Percentiles rank a stretch among this genome's conserved stretches.
These are phyloP conservation scores for Colletotrichum melonis DNA, from an alignment of 2,329 filamentous ascomycete genomes.

Conservation along the genomic window DNA sequence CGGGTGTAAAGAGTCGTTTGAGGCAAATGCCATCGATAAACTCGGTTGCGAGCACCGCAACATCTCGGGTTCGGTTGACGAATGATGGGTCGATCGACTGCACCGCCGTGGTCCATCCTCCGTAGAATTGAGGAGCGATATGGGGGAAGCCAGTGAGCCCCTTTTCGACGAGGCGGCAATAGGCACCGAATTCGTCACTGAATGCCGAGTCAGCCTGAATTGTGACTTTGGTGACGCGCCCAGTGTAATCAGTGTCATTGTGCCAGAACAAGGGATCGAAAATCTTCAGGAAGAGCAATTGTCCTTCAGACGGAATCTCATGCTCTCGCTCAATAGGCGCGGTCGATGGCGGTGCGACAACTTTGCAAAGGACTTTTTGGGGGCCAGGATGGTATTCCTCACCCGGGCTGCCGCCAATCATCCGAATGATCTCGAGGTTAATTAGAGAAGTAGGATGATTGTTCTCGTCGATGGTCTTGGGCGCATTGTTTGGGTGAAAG, in stretches of 20 bases:
- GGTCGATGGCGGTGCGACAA: background rate
- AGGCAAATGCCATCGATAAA: background rate
- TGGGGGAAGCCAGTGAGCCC: background rate
- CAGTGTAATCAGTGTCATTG: too few relatives aligned
- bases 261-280: constrained; percentile 14
- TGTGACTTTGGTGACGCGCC: background rate
- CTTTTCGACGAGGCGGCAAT: background rate
- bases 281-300: constrained; percentile 5
- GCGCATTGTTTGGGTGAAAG: background rate
- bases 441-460: background rate
- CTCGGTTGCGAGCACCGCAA: background rate
- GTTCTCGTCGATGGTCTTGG: background rate
- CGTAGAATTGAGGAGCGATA: constrained; percentile 3
- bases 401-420: background rate
- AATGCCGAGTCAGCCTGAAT: background rate
- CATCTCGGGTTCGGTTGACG: background rate
- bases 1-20: background rate
- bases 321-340: background rate
- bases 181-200: constrained; percentile 2
- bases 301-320: background rate
- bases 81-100: background rate
- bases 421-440: background rate
- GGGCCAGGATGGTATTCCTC: background rate
- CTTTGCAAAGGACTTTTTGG: constrained; percentile 13
- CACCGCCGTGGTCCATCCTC: background rate